Percentiles rank a stretch among this genome's conserved stretches.
Conservation (phyloP, 306 rosid species). For the Casuarina glauca region DNA sequence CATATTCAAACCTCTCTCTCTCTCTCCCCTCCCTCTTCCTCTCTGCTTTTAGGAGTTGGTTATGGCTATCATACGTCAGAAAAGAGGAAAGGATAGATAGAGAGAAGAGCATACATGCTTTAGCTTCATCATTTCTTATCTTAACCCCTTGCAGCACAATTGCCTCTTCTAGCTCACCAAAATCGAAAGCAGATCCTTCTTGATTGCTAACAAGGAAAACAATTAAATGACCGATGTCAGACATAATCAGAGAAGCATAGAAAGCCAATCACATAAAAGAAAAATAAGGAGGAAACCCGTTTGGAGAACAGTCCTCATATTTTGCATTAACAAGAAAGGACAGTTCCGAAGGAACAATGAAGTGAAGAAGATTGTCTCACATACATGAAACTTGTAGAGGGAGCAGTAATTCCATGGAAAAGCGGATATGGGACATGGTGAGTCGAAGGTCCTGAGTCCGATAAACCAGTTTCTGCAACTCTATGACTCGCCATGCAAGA, state of each 20-base stretch:
- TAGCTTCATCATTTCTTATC: constrained; percentile 75
- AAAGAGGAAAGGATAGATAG: constrained; percentile 20
- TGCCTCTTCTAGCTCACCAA: constrained; percentile 95
- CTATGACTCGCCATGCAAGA: constrained; percentile 78
- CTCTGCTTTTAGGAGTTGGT: constrained; percentile 41
- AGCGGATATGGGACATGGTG: constrained; percentile 69
- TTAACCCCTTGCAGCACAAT: constrained; percentile 72
- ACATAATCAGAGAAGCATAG: neutral
- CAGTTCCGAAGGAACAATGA: neutral
- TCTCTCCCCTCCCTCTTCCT: constrained; percentile 28
- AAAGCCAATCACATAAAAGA: constrained; percentile 6
- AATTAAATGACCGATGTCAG: constrained; percentile 14
- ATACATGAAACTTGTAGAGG: constrained; percentile 70
- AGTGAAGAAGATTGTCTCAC: constrained; percentile 22
- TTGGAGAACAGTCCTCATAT: neutral
- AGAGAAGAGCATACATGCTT: constrained; percentile 52
- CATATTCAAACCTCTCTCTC: constrained; percentile 42
- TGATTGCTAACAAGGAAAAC: constrained; percentile 49
- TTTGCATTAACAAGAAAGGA: constrained; percentile 3
- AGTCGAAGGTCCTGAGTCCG: constrained; percentile 73
- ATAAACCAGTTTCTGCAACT: constrained; percentile 67
- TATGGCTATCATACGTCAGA: constrained; percentile 45
- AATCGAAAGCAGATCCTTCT: constrained; percentile 72
- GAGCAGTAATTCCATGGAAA: constrained; percentile 65
- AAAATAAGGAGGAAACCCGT: constrained; percentile 7